Evolutionary conservation across 805 yeast genomes (phyloP).

Genomic region (Candida tammaniensis): DNA sequence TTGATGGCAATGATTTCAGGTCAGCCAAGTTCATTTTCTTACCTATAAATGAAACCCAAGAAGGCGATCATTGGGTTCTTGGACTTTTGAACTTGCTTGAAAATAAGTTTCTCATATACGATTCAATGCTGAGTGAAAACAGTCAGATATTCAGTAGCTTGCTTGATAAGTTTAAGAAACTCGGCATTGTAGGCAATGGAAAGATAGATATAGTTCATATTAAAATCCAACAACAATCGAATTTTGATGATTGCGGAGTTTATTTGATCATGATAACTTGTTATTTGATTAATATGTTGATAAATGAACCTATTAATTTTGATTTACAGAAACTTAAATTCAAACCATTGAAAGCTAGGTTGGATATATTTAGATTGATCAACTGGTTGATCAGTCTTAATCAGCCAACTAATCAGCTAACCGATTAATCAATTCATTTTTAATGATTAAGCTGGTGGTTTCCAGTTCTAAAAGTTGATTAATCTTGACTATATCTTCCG

Average conservation of each 20-base stretch:
- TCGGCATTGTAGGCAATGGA: slow-evolving; percentile 19
- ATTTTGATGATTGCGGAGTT: slow-evolving; percentile 68
- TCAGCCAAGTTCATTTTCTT: slow-evolving; percentile 51
- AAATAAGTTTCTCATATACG: slow-evolving; percentile 52
- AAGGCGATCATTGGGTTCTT: slow-evolving; percentile 76
- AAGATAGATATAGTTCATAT: slow-evolving; percentile 13
- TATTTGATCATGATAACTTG: slow-evolving; percentile 38
- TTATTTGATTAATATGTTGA: slow-evolving; percentile 27
- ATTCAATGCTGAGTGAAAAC: slow-evolving; percentile 48
- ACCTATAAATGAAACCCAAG: slow-evolving; percentile 59
- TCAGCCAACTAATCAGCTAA: slow-evolving; percentile 1
- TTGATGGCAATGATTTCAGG: slow-evolving; percentile 24
- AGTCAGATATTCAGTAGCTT: slow-evolving; percentile 20
- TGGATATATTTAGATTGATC: slow-evolving; percentile 33
- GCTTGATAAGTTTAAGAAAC: slow-evolving; percentile 20
- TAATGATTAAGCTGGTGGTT: slow-evolving; percentile 6
- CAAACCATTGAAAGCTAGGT: slow-evolving; percentile 48
- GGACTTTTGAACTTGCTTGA: slow-evolving; percentile 51
- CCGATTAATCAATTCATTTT: slow-evolving; percentile 9
- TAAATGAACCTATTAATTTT: slow-evolving; percentile 31
- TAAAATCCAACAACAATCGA: slow-evolving; percentile 57
- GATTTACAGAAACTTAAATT: slow-evolving; percentile 39
- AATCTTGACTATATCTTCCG: not conserved
- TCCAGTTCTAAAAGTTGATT: slow-evolving; percentile 8
- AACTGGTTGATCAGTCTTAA: slow-evolving; percentile 6